These are phyloP conservation scores for Mortierella sp. DNA, from an alignment of 371 early-diverging fungal genomes.

Conservation along the genomic window DNA sequence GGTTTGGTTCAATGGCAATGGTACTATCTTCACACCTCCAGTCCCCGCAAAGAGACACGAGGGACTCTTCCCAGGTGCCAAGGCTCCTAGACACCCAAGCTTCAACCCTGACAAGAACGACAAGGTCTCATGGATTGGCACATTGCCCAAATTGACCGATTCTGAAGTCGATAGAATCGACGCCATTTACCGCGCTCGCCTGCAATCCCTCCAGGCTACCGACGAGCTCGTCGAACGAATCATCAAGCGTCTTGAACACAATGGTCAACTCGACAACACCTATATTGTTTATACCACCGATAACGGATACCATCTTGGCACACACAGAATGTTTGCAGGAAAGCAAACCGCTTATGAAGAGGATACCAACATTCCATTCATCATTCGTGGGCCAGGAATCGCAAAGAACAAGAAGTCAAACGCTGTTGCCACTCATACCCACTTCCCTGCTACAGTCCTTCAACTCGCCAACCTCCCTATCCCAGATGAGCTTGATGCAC, in stretches of 20 bases:
- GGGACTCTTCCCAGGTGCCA: conserved; percentile 64
- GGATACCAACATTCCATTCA: conserved; percentile 74
- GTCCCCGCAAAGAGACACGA: conserved; percentile 54
- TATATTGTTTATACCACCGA: conserved; percentile 76
- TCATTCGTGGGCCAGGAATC: conserved; percentile 75
- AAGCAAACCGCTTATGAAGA: conserved; percentile 73
- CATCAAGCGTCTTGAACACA: conserved; percentile 64
- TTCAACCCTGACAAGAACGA: conserved; percentile 69
- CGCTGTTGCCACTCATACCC: conserved; percentile 68
- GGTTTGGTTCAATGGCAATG: conserved; percentile 24
- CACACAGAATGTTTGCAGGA: conserved; percentile 72
- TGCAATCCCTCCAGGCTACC: conserved; percentile 73
- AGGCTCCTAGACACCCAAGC: conserved; percentile 70
- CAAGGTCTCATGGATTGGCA: conserved; percentile 69
- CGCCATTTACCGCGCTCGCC: conserved; percentile 66
- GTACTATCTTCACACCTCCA: conserved; percentile 34
- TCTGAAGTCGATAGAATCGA: conserved; percentile 63
- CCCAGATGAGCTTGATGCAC: conserved; percentile 68
- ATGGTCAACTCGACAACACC: conserved; percentile 73
- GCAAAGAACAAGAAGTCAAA: conserved; percentile 60
- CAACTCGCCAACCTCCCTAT: conserved; percentile 64
- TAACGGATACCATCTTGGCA: conserved; percentile 78
- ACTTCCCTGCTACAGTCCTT: conserved; percentile 72
- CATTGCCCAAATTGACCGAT: conserved; percentile 59
- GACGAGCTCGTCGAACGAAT: conserved; percentile 74